Base-by-base conservation (phyloP, 306 rosid species). In the Castanea mollissima region DNA sequence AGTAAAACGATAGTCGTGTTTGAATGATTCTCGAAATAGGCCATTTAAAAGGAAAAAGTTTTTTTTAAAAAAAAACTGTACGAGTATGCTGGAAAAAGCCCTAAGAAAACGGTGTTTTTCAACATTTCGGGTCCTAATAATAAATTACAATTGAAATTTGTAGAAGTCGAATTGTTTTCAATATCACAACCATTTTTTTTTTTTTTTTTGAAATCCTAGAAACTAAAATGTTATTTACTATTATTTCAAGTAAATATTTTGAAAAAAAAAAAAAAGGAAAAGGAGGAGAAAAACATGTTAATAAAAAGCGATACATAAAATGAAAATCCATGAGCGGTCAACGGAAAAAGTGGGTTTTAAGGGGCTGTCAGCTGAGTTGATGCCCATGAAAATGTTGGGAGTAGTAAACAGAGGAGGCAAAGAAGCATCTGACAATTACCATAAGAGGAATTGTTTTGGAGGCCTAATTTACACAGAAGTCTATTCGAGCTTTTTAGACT, bases 401-500 rank as follows among this genome's bases (percentile, higher is more conserved):
- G 6, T 5, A 59, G 15, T 59, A 19, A 21, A 58, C 32, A 21
- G 10, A 14, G 11, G 5, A 6, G 15, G 15, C 72, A n/a, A 16
- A 6, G 1, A 6, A 46, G 25, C 10, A 4, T 13, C 21, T 73
- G 58, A 59, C 55, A 32, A 32, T 60, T 79, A 51, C 81, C 55
- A 71, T 38, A 32, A 7, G 25, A 25, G 69, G 83, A 21, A 15
- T 55, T 44, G 23, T 29, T 41, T 52, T 1, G 31, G 20, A 35
- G 69, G 65, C 63, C 70, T 54, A 54, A 71, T 72, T 41, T 71
- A 44, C 59, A 55, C 10, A 62, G 25, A 38, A 71, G 7, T 54
- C 46, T 69, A 38, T 52, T 64, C 32, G 35, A n/a, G 70, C 44
- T 41, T 8, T 41, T 49, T 56, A 23, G 79, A 84, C 32, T 59